A percentile compares a stretch with the other conserved stretches of the same genome.
These are phyloP conservation scores for Pleurotus salmoneostramineus DNA, from an alignment of 768 basidiomycete genomes.

Conservation along the genomic window DNA sequence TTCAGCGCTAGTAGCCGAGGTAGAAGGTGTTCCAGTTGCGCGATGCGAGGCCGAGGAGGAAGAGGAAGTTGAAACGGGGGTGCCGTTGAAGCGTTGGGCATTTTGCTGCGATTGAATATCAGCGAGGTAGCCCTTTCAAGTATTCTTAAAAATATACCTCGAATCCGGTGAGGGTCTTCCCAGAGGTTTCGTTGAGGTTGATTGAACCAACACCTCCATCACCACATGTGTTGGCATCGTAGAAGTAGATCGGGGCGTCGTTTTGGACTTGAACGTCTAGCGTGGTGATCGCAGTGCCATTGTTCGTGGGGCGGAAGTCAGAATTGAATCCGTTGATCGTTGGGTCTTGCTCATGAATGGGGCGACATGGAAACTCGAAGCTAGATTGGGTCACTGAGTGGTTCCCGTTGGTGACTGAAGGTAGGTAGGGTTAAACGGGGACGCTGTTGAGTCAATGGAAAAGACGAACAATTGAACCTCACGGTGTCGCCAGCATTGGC, in stretches of 20 bases:
- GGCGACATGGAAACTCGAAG: slow-evolving; percentile 51
- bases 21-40: neutral
- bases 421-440: neutral
- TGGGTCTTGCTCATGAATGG: slow-evolving; percentile 40
- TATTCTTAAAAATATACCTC: slow-evolving; percentile 26
- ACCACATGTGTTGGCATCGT: slow-evolving; percentile 49
- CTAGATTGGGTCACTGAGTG: slow-evolving; percentile 55
- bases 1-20: neutral
- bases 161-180: slow-evolving; percentile 40
- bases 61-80: slow-evolving; percentile 18
- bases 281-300: slow-evolving; percentile 42
- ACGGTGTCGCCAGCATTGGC: slow-evolving; percentile 47
- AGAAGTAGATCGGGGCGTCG: slow-evolving; percentile 55
- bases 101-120: slow-evolving; percentile 39
- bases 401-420: slow-evolving; percentile 44
- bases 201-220: slow-evolving; percentile 60
- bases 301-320: slow-evolving; percentile 42
- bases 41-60: slow-evolving; percentile 12
- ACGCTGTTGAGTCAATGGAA: neutral
- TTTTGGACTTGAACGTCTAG: slow-evolving; percentile 43
- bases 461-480: slow-evolving; percentile 49
- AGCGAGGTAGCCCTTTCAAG: neutral
- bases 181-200: slow-evolving; percentile 44
- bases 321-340: slow-evolving; percentile 60
- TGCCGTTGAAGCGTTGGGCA: slow-evolving; percentile 54